Percentiles rank a stretch among this genome's conserved stretches.
Conservation (phyloP, 352 stramenopile species). For the Phytophthora pistaciae region DNA sequence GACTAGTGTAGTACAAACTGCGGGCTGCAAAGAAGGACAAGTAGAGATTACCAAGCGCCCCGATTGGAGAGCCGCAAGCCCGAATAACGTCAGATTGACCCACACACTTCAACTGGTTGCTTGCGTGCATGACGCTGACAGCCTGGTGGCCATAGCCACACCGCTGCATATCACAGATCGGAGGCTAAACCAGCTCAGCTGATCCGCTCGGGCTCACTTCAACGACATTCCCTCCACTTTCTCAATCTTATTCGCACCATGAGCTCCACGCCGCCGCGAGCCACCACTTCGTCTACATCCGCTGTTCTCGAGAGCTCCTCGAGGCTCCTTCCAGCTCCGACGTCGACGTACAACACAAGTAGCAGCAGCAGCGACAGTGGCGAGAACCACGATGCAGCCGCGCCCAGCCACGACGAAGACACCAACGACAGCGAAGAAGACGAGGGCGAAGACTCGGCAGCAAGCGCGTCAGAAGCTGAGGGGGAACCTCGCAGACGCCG, state of each 20-base stretch:
- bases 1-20: no score
- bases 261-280: conserved; percentile 13
- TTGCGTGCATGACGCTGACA: no score
- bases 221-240: conserved; percentile 41
- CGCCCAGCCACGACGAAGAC: conserved; percentile 13
- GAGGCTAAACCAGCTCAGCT: conserved; percentile 8
- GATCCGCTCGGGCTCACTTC: conserved; percentile 19
- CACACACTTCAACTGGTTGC: no score
- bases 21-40: no score
- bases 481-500: not conserved
- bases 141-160: no score
- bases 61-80: no score
- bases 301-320: not conserved
- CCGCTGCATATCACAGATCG: no score
- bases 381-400: conserved; percentile 11
- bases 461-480: conserved; percentile 20
- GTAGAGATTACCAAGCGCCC: no score
- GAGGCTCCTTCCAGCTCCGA: not conserved
- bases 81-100: no score
- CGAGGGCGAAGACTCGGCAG: not conserved
- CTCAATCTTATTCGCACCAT: conserved; percentile 8
- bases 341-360: not conserved
- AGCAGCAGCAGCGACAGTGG: conserved; percentile 7
- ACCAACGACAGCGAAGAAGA: not conserved
- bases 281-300: not conserved